Base-by-base conservation (phyloP, 805 yeast species). In the Alloascoidea hylecoeti region DNA sequence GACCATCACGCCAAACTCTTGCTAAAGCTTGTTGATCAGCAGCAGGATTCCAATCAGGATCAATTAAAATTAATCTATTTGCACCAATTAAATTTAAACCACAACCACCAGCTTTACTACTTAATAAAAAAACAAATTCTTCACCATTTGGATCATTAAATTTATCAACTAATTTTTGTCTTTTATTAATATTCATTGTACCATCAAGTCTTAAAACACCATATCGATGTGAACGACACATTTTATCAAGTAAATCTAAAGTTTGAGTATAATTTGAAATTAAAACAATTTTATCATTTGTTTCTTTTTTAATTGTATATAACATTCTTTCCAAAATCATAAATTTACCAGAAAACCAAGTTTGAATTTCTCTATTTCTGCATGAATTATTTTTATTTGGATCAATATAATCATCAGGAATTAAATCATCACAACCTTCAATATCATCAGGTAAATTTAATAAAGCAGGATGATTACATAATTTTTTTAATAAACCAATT, bases 1-100 rank as follows among this genome's bases (percentile, higher is more conserved):
- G 98, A 0, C 98, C 98, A 60, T 92, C 98, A 66, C 98, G 76
- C 97, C 97, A 92, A 3, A 92, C 95, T 56, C 98, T 72, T 0
- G 97, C 97, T 44, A 92, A 64, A 0, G 97, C 97, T 58, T 89
- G 98, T 55, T 92, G 97, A 53, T 89, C 98, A 1, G 95, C 79
- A 0, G 98, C 97, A 0, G 98, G 98, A 51, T 89, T 89, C 98
- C 98, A 92, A 55, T 92, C 98, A 0, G 81, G 81, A 53, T 92
- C 98, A 52, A 92, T 65, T 36, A 92, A 61, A 15, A 92, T 73
- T 44, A 92, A 63, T 44, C 98, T 68, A 47, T 92, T 92, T 2
- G 97, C 98, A 9, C 98, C 98, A 49, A 92, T 89, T 49, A 92
- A 68, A 55, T 92, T 92, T 50, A 92, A 84, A 59, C 98, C 98